Evolutionary conservation across 164 flowering plant genomes (phyloP), one percentile per base, ranked within the genome.

Genomic region (Sedum album): DNA sequence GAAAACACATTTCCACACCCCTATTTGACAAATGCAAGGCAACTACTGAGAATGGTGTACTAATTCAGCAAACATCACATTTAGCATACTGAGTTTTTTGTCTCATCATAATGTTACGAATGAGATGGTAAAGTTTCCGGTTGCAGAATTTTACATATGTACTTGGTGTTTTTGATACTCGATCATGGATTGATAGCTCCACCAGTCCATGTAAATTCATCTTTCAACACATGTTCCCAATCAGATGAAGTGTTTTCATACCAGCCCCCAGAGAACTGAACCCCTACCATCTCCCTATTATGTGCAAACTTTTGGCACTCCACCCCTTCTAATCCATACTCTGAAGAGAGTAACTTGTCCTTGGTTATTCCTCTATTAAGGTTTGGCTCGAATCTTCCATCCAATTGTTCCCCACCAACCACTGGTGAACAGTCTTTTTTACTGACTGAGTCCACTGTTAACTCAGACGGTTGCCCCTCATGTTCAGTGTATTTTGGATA

Each of bases 201-300:
- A 10, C 17, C 49, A 10, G 14, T 44, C 61, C 81, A 73, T 6
- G 67, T 21, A 44, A 82, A 23, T 42, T 84, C 85, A 67, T 86
- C 88, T 72, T 79, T 81, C 66, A 69, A 69, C 1, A 90, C 85
- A 72, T 85, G 96, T 62, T 88, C 97, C 94, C 94, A 91, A 35
- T 91, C 94, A 23, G 85, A 84, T 13, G 88, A 73, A 28, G 77
- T 64, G 62, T 72, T 74, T 33, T 83, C 88, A 68, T 46, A 69
- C 65, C 73, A 69, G 20, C 78, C 71, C 20, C 77, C 75, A 26
- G 71, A 44, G 48, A 72, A 61, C 46, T 60, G 72, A 61, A 62
- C 44, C 65, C 67, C 30, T n/a, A 23, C 57, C 7, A 21, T 51
- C 57, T 71, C 68, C 6, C 68, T 17, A 6, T 60, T 38, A 11